A percentile compares a stretch with the other conserved stretches of the same genome.
These are phyloP conservation scores for Fonsecaea pedrosoi DNA, from an alignment of 2,329 filamentous ascomycete genomes.

Conservation along the genomic window DNA sequence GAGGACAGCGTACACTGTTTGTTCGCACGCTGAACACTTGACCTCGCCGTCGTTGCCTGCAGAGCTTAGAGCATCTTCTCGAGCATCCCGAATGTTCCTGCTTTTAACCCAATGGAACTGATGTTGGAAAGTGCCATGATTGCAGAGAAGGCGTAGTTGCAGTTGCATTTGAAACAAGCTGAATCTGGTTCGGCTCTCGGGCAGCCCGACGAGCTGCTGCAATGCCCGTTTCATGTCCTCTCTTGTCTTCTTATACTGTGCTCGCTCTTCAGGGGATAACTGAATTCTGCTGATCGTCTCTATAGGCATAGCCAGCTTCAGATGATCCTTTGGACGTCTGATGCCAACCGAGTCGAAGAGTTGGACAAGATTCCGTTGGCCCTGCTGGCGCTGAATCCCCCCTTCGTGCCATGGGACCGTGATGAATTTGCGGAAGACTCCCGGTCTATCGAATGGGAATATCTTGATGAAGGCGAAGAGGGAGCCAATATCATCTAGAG, in stretches of 20 bases:
- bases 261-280: slow-evolving; percentile 44
- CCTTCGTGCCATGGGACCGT: slow-evolving; percentile 48
- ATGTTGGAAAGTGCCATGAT: slow-evolving; percentile 58
- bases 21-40: slow-evolving; percentile 44
- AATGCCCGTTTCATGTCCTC: slow-evolving; percentile 50
- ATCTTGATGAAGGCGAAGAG: slow-evolving; percentile 58
- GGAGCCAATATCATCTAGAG: slow-evolving; percentile 59
- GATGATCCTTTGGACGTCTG: slow-evolving; percentile 12
- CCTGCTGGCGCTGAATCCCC: slow-evolving; percentile 35
- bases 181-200: slow-evolving; percentile 47
- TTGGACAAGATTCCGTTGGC: slow-evolving; percentile 36
- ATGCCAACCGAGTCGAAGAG: slow-evolving; percentile 46
- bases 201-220: slow-evolving; percentile 43
- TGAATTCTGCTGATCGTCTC: slow-evolving; percentile 41
- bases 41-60: slow-evolving; percentile 42
- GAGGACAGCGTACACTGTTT: slow-evolving; percentile 39
- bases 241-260: slow-evolving; percentile 41
- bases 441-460: slow-evolving; percentile 51
- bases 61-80: slow-evolving; percentile 44
- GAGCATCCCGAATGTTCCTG: slow-evolving; percentile 45
- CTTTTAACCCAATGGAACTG: slow-evolving; percentile 52
- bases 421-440: slow-evolving; percentile 55
- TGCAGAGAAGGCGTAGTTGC: slow-evolving; percentile 58
- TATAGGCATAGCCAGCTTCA: slow-evolving; percentile 42
- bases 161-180: slow-evolving; percentile 56